Conservation (phyloP, 495 filamentous ascomycete species). For the Daldinia bambusicola region DNA sequence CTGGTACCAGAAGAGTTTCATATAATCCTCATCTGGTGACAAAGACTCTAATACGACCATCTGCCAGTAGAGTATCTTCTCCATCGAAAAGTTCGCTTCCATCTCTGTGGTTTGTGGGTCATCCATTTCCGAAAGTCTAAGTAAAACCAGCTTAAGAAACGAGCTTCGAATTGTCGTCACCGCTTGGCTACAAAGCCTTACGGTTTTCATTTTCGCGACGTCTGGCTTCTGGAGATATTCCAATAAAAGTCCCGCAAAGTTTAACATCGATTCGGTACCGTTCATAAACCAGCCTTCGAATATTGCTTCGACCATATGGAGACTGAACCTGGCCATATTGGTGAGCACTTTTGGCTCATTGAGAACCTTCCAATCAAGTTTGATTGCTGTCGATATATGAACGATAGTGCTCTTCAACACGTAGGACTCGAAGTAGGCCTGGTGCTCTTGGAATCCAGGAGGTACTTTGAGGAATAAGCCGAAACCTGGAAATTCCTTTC, state of each 20-base stretch:
- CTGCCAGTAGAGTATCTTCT: conserved; percentile 94
- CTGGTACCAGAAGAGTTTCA: conserved; percentile 87
- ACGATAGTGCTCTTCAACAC: conserved; percentile 78
- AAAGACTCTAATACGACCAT: conserved; percentile 83
- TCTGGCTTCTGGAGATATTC: conserved; percentile 92
- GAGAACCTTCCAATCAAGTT: conserved; percentile 76
- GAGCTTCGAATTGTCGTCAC: conserved; percentile 76
- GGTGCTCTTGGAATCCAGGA: conserved; percentile 90
- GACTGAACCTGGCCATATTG: conserved; percentile 81
- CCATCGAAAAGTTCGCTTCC: conserved; percentile 73
- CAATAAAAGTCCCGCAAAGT: conserved; percentile 84
- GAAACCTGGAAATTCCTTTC: conserved; percentile 91
- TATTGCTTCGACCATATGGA: conserved; percentile 85
- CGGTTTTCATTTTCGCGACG: conserved; percentile 79
- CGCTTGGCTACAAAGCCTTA: conserved; percentile 86
- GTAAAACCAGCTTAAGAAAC: conserved; percentile 78
- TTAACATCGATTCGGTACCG: conserved; percentile 81
- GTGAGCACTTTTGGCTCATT: conserved; percentile 83
- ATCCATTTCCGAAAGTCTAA: conserved; percentile 85
- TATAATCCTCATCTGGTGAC: conserved; percentile 76
- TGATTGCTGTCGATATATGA: conserved; percentile 72
- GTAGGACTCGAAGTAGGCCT: conserved; percentile 94
- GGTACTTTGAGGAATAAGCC: conserved; percentile 89
- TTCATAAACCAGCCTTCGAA: conserved; percentile 97
- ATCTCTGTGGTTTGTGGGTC: conserved; percentile 64